These are phyloP conservation scores for Yamadazyma spencermartinsiae DNA, from an alignment of 1,139 yeast species.

Conservation along the genomic window DNA sequence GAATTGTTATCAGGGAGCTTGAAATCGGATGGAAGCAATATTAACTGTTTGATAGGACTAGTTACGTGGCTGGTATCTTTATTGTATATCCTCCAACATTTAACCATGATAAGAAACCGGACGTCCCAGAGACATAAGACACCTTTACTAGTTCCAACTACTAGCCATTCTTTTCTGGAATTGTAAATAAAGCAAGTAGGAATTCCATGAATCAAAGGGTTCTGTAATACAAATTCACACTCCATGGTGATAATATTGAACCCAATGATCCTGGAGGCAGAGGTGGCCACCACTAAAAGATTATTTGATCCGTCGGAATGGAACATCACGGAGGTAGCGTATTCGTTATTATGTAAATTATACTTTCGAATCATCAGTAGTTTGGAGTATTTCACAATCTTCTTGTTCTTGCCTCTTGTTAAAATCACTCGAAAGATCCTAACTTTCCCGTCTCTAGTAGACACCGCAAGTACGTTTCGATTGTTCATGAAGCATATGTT, in stretches of 20 bases:
- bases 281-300: slow-evolving; percentile 50
- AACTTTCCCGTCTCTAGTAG: slow-evolving; percentile 65
- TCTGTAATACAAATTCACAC: slow-evolving; percentile 42
- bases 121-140: slow-evolving; percentile 79
- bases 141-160: slow-evolving; percentile 77
- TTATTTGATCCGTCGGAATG: slow-evolving; percentile 28
- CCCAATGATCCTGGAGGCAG: slow-evolving; percentile 52
- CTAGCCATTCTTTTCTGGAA: slow-evolving; percentile 53
- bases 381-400: slow-evolving; percentile 31
- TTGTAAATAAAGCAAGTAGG: slow-evolving; percentile 64
- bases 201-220: slow-evolving; percentile 65
- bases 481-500: slow-evolving; percentile 55
- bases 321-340: slow-evolving; percentile 38
- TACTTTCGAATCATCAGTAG: slow-evolving; percentile 47
- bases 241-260: slow-evolving; percentile 65
- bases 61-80: slow-evolving; percentile 12
- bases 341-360: slow-evolving; percentile 37
- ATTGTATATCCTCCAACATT: slow-evolving; percentile 59
- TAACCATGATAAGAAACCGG: slow-evolving; percentile 61
- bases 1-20: slow-evolving; percentile 6
- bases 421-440: slow-evolving; percentile 59
- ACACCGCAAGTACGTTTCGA: slow-evolving; percentile 66
- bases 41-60: slow-evolving; percentile 14
- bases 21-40: slow-evolving; percentile 11
- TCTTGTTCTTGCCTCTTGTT: slow-evolving; percentile 34